Base-by-base conservation (phyloP, 495 filamentous ascomycete genomes). In the Tuber indicum region DNA sequence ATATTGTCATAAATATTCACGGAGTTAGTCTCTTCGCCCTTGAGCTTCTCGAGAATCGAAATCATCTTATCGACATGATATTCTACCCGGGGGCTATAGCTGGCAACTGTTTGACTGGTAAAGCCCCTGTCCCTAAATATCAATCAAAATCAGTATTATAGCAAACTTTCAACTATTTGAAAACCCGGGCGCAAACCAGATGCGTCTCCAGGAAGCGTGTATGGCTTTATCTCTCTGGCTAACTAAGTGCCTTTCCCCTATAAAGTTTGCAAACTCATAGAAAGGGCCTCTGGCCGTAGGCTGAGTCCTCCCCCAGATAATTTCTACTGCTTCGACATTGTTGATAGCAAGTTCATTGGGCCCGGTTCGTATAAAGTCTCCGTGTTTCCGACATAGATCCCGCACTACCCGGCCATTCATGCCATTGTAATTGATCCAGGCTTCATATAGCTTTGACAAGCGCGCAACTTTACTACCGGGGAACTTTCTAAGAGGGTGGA, bases 261-360 rank as follows among this genome's bases (percentile, higher is more conserved):
- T 52, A n/a, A 77, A 72, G 14, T 36, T 70, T 16, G 78, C 79
- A 32, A 80, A 46, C 23, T 82, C 78, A 74, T 80, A 80, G 43
- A 78, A 80, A 17, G 78, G 72, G 12, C 75, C 80, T n/a, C 80
- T 69, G 8, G 73, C 46, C 1, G 26, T 75, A 8, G 71, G 52
- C 62, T 75, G 79, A n/a, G 71, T 77, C 23, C 77, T 75, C 49
- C 72, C 72, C 39, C 49, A 77, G 16, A 77, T 73, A 46, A 79
- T 74, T 42, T 74, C 72, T 46, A 82, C 42, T 9, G 78, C 80
- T 44, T 82, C 78, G 19, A 76, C 80, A 73, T 80, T 75, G 36
- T 26, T 81, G 1, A 82, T 73, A 32, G 52, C 72, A 21, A 82
- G 39, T 43, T 82, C 78, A 71, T 82, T 78, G 8, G 81, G 81